A percentile compares a stretch with the other conserved stretches of the same genome.
Conservation (phyloP, 345 rosid species). For the Sonneratia caseolaris region DNA sequence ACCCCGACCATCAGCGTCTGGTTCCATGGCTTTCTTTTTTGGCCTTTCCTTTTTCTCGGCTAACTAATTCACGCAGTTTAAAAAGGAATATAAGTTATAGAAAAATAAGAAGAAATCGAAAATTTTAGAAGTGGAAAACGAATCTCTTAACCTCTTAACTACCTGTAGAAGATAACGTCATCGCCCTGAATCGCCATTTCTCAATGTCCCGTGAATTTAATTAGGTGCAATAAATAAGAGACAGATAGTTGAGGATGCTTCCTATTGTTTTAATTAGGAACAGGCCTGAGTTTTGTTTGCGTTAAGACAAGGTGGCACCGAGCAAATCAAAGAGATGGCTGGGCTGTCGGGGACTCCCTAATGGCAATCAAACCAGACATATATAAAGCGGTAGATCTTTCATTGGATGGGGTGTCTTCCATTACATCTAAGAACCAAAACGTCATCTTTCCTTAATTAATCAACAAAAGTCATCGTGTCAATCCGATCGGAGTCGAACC, state of each 20-base stretch:
- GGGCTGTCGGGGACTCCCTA: conserved; percentile 8
- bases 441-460: not conserved
- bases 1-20: conserved; percentile 1
- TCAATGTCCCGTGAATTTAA: no score
- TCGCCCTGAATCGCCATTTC: no score
- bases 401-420: not conserved
- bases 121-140: no score
- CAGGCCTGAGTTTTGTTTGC: conserved; percentile 8
- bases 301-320: conserved; percentile 10
- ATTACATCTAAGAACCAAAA: not conserved
- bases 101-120: no score
- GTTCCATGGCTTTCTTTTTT: no score
- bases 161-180: no score
- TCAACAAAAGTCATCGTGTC: no score
- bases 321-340: conserved; percentile 10
- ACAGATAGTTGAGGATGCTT: not conserved
- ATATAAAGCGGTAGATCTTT: not conserved
- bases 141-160: no score
- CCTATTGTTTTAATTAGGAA: not conserved
- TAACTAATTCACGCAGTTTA: no score
- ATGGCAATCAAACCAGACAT: not conserved
- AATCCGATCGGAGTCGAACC: no score
- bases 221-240: not conserved
- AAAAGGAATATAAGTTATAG: no score
- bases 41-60: no score